phyloP scores from a whole-genome alignment of 2,329 filamentous ascomycete species.

The Xylaria multiplex region DNA sequence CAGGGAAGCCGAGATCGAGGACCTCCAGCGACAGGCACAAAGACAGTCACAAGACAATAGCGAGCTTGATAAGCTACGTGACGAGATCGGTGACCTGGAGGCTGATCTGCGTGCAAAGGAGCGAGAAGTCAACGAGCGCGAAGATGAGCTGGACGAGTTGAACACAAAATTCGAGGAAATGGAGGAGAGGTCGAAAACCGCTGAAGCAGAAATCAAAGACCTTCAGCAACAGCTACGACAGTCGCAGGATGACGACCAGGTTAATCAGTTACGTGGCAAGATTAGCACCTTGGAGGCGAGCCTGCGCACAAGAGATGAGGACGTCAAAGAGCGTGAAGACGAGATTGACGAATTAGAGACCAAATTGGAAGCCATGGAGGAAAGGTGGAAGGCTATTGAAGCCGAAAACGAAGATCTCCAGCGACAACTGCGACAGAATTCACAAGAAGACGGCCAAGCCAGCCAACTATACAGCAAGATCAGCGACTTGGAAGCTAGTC shows the following conservation, averaged over 20 bases:
- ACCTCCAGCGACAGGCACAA: slow-evolving; percentile 69
- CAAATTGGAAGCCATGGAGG: slow-evolving; percentile 59
- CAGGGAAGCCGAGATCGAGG: slow-evolving; percentile 68
- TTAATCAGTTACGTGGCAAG: slow-evolving; percentile 77
- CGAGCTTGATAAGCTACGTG: slow-evolving; percentile 73
- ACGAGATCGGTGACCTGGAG: slow-evolving; percentile 73
- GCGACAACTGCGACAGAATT: slow-evolving; percentile 66
- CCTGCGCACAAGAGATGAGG: slow-evolving; percentile 78
- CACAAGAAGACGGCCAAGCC: slow-evolving; percentile 66
- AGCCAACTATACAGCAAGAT: slow-evolving; percentile 78
- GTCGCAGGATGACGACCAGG: slow-evolving; percentile 49
- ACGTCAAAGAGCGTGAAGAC: slow-evolving; percentile 73
- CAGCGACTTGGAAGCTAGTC: slow-evolving; percentile 65
- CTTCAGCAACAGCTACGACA: slow-evolving; percentile 52
- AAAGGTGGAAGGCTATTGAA: slow-evolving; percentile 57
- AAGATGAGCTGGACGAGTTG: slow-evolving; percentile 62
- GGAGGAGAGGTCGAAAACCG: slow-evolving; percentile 8
- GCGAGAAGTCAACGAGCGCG: slow-evolving; percentile 64
- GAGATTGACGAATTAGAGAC: slow-evolving; percentile 74
- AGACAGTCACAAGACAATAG: slow-evolving; percentile 65
- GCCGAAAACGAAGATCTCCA: slow-evolving; percentile 70
- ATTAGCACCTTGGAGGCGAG: slow-evolving; percentile 81
- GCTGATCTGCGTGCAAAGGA: slow-evolving; percentile 67
- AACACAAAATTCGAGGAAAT: slow-evolving; percentile 57
- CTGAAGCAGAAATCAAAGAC: slow-evolving; percentile 58